Evolutionary conservation across 352 stramenopile species (phyloP).

Genomic region (Pythium guiyangense): DNA sequence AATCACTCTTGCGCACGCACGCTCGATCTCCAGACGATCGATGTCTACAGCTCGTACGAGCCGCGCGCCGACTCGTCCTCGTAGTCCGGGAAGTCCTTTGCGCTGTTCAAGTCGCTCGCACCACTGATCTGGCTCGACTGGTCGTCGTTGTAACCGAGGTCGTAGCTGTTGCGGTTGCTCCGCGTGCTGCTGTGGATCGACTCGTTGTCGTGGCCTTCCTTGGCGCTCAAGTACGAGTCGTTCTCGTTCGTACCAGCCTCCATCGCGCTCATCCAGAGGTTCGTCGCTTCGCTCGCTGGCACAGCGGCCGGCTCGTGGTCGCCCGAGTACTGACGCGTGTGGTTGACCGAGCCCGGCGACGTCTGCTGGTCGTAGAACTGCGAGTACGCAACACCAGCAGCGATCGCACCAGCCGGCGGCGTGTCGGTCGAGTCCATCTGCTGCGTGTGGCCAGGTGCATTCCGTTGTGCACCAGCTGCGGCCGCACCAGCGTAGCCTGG

Average conservation of each 20-base stretch:
- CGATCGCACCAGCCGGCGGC: slow-evolving; percentile 27
- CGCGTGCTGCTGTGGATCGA: slow-evolving; percentile 44
- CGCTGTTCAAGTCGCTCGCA: slow-evolving; percentile 52
- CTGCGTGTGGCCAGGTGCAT: slow-evolving; percentile 11
- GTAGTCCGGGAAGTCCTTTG: slow-evolving; percentile 69
- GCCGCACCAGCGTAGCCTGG: slow-evolving; percentile 11
- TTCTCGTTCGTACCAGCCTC: slow-evolving; percentile 64
- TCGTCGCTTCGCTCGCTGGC: slow-evolving; percentile 19
- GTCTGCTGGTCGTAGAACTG: slow-evolving; percentile 79
- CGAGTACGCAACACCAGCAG: slow-evolving; percentile 58
- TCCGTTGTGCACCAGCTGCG: slow-evolving; percentile 15
- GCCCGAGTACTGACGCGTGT: slow-evolving; percentile 13
- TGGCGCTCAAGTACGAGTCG: slow-evolving; percentile 57
- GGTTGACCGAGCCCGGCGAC: slow-evolving; percentile 34
- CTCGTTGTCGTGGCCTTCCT: slow-evolving; percentile 34
- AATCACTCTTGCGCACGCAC: background rate
- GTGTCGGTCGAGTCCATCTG: slow-evolving; percentile 29
- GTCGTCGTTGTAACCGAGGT: slow-evolving; percentile 36
- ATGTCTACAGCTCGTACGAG: slow-evolving; percentile 71
- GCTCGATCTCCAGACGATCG: background rate
- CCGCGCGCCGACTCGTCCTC: slow-evolving; percentile 67
- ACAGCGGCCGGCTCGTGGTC: slow-evolving; percentile 6
- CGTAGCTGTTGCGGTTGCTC: slow-evolving; percentile 73
- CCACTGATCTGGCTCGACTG: slow-evolving; percentile 70
- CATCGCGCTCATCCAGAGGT: slow-evolving; percentile 82